Percentiles rank a stretch among this genome's conserved stretches.
These are phyloP conservation scores for Kodamaea sagamina DNA, from an alignment of 805 yeast genomes.

Conservation along the genomic window DNA sequence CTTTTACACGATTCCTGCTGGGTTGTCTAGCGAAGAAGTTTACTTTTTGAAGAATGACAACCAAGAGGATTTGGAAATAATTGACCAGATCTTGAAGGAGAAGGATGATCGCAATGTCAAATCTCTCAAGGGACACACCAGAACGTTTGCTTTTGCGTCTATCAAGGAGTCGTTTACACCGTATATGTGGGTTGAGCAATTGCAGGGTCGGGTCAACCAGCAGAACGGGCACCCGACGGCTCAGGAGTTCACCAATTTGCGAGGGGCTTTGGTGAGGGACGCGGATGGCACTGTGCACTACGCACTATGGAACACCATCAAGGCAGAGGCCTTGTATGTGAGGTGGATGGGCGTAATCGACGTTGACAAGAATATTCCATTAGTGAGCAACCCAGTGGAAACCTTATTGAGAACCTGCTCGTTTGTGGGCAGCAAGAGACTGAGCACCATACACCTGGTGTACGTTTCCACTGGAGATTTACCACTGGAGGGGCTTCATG, in stretches of 20 bases:
- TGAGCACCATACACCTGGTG: constrained; percentile 20
- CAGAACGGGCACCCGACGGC: neutral
- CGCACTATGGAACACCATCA: constrained; percentile 4
- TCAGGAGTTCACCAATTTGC: neutral
- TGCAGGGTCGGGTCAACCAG: neutral
- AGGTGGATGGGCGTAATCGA: constrained; percentile 2
- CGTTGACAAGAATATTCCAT: neutral
- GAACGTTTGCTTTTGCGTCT: constrained; percentile 1
- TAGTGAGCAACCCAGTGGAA: neutral
- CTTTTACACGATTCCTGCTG: constrained; percentile 33
- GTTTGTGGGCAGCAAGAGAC: constrained; percentile 1
- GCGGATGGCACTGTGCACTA: constrained; percentile 1
- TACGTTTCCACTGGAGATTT: constrained; percentile 29
- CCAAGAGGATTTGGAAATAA: constrained; percentile 30
- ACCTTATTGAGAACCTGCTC: constrained; percentile 1
- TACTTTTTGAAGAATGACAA: constrained; percentile 27
- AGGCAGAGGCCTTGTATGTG: constrained; percentile 1
- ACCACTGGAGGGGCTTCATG: neutral
- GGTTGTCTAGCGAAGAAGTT: constrained; percentile 1
- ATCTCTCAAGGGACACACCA: neutral
- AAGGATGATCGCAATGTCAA: constrained; percentile 21
- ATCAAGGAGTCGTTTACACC: neutral
- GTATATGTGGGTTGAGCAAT: constrained; percentile 5
- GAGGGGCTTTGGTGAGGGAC: constrained; percentile 6
- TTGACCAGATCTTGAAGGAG: constrained; percentile 33